Conservation (phyloP, 805 yeast genomes). For the Teunomyces kruisii region DNA sequence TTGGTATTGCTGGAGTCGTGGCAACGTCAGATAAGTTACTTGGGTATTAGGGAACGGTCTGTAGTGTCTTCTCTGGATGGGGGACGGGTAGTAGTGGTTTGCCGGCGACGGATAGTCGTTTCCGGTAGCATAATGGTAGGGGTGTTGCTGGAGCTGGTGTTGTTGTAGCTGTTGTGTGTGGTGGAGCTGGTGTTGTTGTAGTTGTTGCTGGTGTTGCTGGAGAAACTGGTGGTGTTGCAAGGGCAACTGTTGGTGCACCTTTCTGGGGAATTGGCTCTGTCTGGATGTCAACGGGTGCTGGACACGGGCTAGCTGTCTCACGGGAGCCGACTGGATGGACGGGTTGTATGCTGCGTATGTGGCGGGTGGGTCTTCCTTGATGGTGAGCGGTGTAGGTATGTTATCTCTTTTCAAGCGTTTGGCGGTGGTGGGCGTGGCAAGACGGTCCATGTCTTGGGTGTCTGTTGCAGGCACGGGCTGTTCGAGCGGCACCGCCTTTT, state of each 20-base stretch:
- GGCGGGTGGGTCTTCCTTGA: constrained; percentile 7
- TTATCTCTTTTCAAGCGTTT: constrained; percentile 33
- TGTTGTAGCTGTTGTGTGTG: constrained; percentile 6
- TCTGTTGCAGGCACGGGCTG: not conserved
- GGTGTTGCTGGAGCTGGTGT: constrained; percentile 6
- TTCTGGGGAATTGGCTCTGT: not conserved
- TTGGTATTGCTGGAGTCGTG: constrained; percentile 2
- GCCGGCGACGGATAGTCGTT: constrained; percentile 3
- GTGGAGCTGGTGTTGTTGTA: constrained; percentile 4
- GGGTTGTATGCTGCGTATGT: constrained; percentile 11
- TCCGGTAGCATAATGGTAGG: not conserved
- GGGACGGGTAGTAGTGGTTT: constrained; percentile 8
- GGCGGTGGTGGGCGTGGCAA: constrained; percentile 16
- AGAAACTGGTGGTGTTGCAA: constrained; percentile 4
- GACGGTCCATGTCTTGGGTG: constrained; percentile 12
- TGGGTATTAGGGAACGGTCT: constrained; percentile 12
- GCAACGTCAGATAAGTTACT: constrained; percentile 9
- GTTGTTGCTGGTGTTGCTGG: constrained; percentile 5
- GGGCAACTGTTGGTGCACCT: constrained; percentile 3
- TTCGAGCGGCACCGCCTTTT: not conserved
- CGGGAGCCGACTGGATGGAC: constrained; percentile 36
- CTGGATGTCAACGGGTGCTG: not conserved
- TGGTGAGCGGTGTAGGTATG: constrained; percentile 31
- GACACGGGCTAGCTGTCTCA: constrained; percentile 11
- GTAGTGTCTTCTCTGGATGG: constrained; percentile 11